phyloP scores from a whole-genome alignment of 257 asterid genomes.

The Solanum gracilifrons region DNA sequence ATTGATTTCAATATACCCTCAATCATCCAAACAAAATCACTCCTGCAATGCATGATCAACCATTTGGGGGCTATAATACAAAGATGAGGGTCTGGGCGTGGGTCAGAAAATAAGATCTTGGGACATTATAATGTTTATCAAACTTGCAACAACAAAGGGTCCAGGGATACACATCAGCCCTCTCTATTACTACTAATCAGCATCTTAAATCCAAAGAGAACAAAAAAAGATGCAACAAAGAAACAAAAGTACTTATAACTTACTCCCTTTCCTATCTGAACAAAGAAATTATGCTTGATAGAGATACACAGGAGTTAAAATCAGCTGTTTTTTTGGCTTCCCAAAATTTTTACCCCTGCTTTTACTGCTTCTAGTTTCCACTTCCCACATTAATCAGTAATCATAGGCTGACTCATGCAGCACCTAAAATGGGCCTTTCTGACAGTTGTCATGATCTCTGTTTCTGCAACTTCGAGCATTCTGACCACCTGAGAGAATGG shows the following conservation, averaged over 20 bases:
- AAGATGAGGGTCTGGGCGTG: neutral
- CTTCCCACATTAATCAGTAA: constrained; percentile 39
- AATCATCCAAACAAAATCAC: neutral
- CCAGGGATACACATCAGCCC: constrained; percentile 20
- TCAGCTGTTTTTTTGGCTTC: constrained; percentile 15
- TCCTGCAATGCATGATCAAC: neutral
- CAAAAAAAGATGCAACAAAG: constrained; percentile 18
- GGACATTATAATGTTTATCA: neutral
- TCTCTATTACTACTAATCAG: constrained; percentile 43
- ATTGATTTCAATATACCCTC: neutral
- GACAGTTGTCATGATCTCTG: constrained; percentile 71
- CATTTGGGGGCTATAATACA: neutral
- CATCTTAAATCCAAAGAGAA: constrained; percentile 26
- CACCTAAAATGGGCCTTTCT: constrained; percentile 98
- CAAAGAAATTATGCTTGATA: constrained; percentile 42
- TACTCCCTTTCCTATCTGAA: constrained; percentile 39
- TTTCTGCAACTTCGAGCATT: constrained; percentile 92
- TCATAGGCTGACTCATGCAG: constrained; percentile 86
- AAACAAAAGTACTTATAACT: constrained; percentile 35
- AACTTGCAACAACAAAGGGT: neutral
- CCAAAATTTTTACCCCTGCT: constrained; percentile 16
- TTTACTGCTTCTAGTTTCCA: constrained; percentile 8
- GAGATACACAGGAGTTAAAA: constrained; percentile 40
- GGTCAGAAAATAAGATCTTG: neutral
- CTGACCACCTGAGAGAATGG: constrained; percentile 72